Evolutionary conservation across 768 basidiomycete species (phyloP), one percentile per base, ranked within the genome.

Genomic region (Clavulina sp.): DNA sequence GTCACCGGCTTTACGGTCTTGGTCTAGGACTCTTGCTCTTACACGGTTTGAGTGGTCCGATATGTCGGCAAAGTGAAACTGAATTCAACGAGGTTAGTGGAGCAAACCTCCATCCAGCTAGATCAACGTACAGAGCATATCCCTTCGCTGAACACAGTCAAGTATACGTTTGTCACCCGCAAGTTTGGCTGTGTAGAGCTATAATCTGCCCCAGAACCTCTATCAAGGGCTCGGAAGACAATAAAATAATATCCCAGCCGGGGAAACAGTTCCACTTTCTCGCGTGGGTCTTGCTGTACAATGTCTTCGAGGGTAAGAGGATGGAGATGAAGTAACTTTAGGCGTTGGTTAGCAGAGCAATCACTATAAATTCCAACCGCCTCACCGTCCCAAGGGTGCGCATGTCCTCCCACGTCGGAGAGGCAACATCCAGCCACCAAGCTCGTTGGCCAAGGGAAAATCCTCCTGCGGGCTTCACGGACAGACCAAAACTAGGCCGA

Each of bases 281-380:
- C 92, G 34, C 88, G 74, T 16, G 86, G 81, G 54, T 96, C 91
- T 65, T 84, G 81, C 54, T 87, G 84, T 5, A 96, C 65, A 41
- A 93, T 86, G 65, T 96, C 91, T 64, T 96, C 92, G 9, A 95
- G 70, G 0, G 91, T 93, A 43, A 96, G 67, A 0, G 92, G 92
- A 63, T 96, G 92, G 0, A 96, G 72, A 55, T 86, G 84, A 24
- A 93, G 68, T 18, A 85, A 66, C 87, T 91, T n/a, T n/a, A n/a
- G n/a, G n/a, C n/a, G n/a, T n/a, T n/a, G n/a, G 58, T 5, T 13
- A 40, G 41, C 44, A 33, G 23, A 28, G 41, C 49, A 36, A 54
- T 24, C 24, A 44, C 29, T 41, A 52, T 18, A 40, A 32, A 57
- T 47, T 52, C 28, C 13, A 9, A 31, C 2, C 5, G 4, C 60